Conservation (phyloP, 345 rosid genomes). For the Eucalyptus erythrocorys region DNA sequence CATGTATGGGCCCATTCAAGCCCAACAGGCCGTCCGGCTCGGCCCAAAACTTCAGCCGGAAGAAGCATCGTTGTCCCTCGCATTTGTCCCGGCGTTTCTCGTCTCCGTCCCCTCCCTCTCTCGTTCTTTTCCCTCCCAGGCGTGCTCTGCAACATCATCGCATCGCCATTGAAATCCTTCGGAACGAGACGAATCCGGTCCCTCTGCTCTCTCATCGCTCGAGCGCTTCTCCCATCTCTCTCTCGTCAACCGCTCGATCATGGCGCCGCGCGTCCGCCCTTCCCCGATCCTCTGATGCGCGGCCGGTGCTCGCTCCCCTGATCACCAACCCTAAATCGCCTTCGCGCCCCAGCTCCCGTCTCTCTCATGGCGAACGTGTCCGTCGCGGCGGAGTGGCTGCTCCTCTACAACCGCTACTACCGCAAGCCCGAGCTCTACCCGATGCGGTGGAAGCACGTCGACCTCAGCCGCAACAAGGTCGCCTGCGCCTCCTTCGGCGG, state of each 20-base stretch:
- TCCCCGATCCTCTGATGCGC: neutral
- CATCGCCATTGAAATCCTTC: neutral
- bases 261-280: neutral
- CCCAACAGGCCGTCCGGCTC: fast-evolving
- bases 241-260: neutral
- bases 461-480: slow-evolving; percentile 76
- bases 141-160: neutral
- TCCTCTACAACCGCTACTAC: slow-evolving; percentile 71
- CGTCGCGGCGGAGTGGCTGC: slow-evolving; percentile 98
- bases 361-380: slow-evolving; percentile 70
- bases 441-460: slow-evolving; percentile 86
- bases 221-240: neutral
- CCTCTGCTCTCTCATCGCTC: neutral
- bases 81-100: neutral
- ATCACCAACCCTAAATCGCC: neutral
- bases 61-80: neutral
- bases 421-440: slow-evolving; percentile 84
- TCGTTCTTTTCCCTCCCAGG: neutral
- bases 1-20: fast-evolving
- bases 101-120: neutral
- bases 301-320: neutral
- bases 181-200: neutral
- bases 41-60: neutral
- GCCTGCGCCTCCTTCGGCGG: slow-evolving; percentile 96
- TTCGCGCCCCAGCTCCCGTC: neutral